Percentiles rank a stretch among this genome's conserved stretches.
These are phyloP conservation scores for Amphicarpaea edgeworthii DNA, from an alignment of 306 rosid species.

Conservation along the genomic window DNA sequence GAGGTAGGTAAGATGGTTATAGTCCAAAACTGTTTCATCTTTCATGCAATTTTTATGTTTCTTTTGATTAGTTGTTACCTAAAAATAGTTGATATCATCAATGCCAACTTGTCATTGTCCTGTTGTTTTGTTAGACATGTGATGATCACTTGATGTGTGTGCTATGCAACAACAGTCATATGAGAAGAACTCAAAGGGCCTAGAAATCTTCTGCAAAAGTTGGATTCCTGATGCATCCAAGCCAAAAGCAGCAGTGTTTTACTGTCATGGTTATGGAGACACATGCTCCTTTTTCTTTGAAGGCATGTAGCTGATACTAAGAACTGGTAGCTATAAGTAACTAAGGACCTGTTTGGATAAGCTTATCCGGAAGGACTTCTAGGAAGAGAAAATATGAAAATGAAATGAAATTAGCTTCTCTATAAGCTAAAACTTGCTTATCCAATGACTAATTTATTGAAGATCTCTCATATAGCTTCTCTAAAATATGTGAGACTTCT, in stretches of 20 bases:
- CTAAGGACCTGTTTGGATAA: too few species aligned
- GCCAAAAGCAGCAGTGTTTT: conserved; percentile 80
- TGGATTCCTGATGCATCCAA: conserved; percentile 75
- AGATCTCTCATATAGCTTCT: too few species aligned
- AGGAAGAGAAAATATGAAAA: too few species aligned
- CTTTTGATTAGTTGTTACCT: conserved; percentile 2
- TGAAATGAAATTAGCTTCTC: too few species aligned
- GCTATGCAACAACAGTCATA: conserved; percentile 64
- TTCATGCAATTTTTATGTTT: background rate
- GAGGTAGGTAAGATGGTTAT: conserved; percentile 68
- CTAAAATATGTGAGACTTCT: too few species aligned
- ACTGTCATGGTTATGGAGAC: conserved; percentile 95
- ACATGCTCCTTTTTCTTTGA: conserved; percentile 96
- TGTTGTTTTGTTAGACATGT: conserved; percentile 10
- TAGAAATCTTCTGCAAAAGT: conserved; percentile 78
- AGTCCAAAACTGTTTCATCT: background rate
- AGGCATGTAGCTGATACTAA: conserved; percentile 65
- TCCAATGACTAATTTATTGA: too few species aligned
- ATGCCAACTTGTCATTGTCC: conserved; percentile 15
- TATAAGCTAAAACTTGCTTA: too few species aligned
- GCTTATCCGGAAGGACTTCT: too few species aligned
- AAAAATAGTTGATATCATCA: background rate
- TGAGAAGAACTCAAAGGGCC: conserved; percentile 75
- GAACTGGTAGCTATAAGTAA: conserved; percentile 27
- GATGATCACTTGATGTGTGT: conserved; percentile 38